Evolutionary conservation across 2,329 filamentous ascomycete species (phyloP).

Genomic region (Stemphylium vesicarium): DNA sequence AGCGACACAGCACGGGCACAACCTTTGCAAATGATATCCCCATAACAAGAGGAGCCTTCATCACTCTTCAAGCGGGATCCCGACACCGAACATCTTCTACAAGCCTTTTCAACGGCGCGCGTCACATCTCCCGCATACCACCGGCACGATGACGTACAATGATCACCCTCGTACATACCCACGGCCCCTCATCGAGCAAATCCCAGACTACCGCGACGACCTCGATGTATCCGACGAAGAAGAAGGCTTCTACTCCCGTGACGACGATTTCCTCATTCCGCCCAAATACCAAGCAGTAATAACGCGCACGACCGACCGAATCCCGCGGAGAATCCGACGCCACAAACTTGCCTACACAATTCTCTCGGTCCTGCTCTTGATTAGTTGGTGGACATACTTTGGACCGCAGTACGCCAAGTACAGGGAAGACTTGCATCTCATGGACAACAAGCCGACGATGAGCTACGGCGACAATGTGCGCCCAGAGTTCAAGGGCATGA

Average conservation of each 20-base stretch:
- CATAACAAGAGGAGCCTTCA: not conserved
- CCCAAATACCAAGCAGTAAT: conserved; percentile 42
- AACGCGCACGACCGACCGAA: conserved; percentile 29
- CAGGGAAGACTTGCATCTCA: conserved; percentile 42
- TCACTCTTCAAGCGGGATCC: not conserved
- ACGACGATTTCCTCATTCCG: conserved; percentile 43
- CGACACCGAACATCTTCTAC: not conserved
- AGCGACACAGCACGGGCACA: not conserved
- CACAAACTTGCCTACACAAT: conserved; percentile 42
- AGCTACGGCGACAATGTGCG: conserved; percentile 56
- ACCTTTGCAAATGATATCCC: not conserved
- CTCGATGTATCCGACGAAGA: conserved; percentile 50
- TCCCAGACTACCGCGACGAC: conserved; percentile 31
- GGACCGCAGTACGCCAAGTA: conserved; percentile 47
- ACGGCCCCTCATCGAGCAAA: conserved; percentile 40
- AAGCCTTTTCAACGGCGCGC: not conserved
- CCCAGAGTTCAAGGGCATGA: conserved; percentile 58
- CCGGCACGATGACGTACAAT: conserved; percentile 34
- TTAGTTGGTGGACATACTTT: conserved; percentile 48
- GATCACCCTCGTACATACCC: conserved; percentile 19
- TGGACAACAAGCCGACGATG: conserved; percentile 37
- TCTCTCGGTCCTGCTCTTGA: conserved; percentile 36
- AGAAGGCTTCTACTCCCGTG: conserved; percentile 44
- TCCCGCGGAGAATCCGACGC: conserved; percentile 47
- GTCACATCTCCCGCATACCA: not conserved